phyloP scores from a whole-genome alignment of 108 stramenopile species.

The Cyclotella choctawhatcheeana region DNA sequence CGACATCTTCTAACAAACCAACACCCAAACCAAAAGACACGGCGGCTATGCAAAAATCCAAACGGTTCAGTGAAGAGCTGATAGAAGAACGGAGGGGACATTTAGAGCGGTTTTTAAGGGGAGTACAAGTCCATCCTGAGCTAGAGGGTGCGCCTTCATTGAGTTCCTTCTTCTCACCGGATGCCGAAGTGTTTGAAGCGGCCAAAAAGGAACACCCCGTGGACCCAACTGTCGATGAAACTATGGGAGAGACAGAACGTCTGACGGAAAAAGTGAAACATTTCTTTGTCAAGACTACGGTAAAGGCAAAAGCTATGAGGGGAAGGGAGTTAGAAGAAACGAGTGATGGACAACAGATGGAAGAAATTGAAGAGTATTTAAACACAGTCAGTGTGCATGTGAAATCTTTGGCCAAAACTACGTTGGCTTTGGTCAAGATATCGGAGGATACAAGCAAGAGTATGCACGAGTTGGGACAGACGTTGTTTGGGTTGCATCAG shows the following conservation, averaged over 20 bases:
- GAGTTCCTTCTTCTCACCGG: slow-evolving; percentile 79
- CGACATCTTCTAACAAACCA: too few relatives aligned
- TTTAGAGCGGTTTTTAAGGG: slow-evolving; percentile 78
- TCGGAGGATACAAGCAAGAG: slow-evolving; percentile 64
- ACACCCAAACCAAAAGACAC: too few relatives aligned
- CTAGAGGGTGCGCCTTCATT: slow-evolving; percentile 72
- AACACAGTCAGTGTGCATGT: slow-evolving; percentile 70
- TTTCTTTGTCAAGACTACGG: slow-evolving; percentile 64
- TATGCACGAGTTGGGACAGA: slow-evolving; percentile 84
- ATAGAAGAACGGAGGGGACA: slow-evolving; percentile 75
- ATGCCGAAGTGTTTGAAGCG: slow-evolving; percentile 67
- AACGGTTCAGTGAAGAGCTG: slow-evolving; percentile 78
- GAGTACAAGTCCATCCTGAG: slow-evolving; percentile 80
- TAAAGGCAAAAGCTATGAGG: slow-evolving; percentile 54
- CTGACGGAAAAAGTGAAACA: slow-evolving; percentile 56
- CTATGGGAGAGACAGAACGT: slow-evolving; percentile 11
- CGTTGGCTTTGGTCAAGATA: slow-evolving; percentile 68
- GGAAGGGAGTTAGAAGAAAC: slow-evolving; percentile 63
- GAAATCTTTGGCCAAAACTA: slow-evolving; percentile 72
- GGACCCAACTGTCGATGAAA: slow-evolving; percentile 15
- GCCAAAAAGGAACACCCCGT: slow-evolving; percentile 64
- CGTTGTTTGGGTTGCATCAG: slow-evolving; percentile 80
- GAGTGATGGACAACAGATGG: slow-evolving; percentile 68
- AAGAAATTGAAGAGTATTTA: slow-evolving; percentile 72
- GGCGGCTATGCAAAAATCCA: slow-evolving; percentile 56